Conservation (phyloP, 805 yeast genomes). For the Saturnispora diversa region DNA sequence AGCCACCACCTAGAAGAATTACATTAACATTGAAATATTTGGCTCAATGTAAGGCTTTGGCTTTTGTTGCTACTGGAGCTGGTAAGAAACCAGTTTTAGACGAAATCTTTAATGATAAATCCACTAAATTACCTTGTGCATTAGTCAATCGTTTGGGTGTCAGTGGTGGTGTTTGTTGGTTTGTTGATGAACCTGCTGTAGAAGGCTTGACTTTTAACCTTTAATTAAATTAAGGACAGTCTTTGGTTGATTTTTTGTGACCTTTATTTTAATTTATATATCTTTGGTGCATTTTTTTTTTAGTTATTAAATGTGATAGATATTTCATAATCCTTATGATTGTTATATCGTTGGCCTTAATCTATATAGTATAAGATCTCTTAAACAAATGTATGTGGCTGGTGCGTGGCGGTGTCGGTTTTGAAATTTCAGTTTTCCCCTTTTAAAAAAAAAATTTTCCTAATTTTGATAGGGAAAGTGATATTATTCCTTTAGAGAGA, state of each 20-base stretch:
- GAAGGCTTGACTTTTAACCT: constrained; percentile 43
- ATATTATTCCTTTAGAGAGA: neutral
- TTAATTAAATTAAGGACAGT: no score
- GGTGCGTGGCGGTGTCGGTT: no score
- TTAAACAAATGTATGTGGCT: no score
- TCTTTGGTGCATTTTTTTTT: no score
- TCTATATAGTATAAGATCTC: no score
- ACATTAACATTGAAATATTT: constrained; percentile 79
- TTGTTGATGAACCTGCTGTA: constrained; percentile 73
- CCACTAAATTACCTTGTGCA: constrained; percentile 55
- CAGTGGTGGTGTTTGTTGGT: constrained; percentile 57
- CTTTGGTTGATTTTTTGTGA: no score
- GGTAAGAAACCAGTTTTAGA: constrained; percentile 68
- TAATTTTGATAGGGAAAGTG: neutral
- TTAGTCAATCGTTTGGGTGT: constrained; percentile 53
- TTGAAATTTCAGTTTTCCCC: no score
- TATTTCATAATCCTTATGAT: no score
- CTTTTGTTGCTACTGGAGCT: constrained; percentile 86
- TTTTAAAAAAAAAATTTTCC: neutral
- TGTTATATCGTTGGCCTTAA: no score
- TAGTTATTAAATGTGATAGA: no score
- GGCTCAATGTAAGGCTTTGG: constrained; percentile 43
- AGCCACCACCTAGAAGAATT: constrained; percentile 89
- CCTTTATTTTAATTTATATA: no score
- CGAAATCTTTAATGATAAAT: constrained; percentile 50